Percentiles rank a stretch among this genome's conserved stretches.
Conservation (phyloP, 306 rosid species). For the Lablab purpureus region DNA sequence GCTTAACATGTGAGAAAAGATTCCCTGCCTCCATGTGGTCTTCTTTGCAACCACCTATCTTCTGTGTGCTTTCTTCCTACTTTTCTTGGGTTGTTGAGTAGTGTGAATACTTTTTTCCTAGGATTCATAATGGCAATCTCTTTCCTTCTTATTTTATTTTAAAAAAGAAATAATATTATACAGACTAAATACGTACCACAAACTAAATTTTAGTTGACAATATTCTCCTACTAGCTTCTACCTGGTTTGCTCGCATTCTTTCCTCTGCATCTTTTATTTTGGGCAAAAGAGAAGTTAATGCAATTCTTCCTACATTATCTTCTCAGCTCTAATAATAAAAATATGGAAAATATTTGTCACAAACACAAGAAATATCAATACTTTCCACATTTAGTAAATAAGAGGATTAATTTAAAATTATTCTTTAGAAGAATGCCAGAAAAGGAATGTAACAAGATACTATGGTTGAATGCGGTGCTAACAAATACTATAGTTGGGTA, state of each 20-base stretch:
- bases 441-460: not conserved
- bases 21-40: constrained; percentile 36
- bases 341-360: not conserved
- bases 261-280: constrained; percentile 4
- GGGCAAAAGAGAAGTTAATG: not conserved
- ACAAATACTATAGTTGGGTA: not conserved
- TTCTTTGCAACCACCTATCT: constrained; percentile 21
- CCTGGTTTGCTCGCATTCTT: not conserved
- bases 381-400: not conserved
- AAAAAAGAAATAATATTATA: constrained; percentile 43
- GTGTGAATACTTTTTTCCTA: constrained; percentile 4
- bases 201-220: constrained; percentile 40
- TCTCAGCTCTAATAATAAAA: not conserved
- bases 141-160: constrained; percentile 1
- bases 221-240: not conserved
- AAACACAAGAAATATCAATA: not conserved
- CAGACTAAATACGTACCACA: constrained; percentile 30
- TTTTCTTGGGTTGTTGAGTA: constrained; percentile 17
- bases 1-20: constrained; percentile 36
- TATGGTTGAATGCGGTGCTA: not conserved
- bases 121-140: not conserved
- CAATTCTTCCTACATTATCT: not conserved
- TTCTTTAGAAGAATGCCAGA: constrained; percentile 24
- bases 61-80: constrained; percentile 18
- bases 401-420: not conserved